These are phyloP conservation scores for Paratinospora sagittata DNA, from an alignment of 164 flowering plant species.

Conservation along the genomic window DNA sequence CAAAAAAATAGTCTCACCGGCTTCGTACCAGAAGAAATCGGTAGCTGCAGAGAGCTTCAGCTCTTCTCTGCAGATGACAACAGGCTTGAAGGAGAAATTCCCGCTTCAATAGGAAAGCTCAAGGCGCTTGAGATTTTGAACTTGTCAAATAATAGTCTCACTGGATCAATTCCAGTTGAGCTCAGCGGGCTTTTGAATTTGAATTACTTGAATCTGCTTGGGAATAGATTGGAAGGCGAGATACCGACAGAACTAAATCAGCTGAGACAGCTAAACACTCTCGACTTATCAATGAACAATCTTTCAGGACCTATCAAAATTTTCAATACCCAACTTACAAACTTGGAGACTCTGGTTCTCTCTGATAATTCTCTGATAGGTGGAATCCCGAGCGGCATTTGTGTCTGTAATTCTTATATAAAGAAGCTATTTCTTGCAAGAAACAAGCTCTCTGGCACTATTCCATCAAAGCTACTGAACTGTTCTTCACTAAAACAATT, in stretches of 20 bases:
- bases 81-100: constrained; percentile 57
- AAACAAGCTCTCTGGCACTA: constrained; percentile 54
- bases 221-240: constrained; percentile 58
- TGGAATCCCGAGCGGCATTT: constrained; percentile 41
- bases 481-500: constrained; percentile 61
- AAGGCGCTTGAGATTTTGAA: constrained; percentile 46
- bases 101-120: constrained; percentile 53
- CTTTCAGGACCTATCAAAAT: constrained; percentile 54
- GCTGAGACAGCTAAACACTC: constrained; percentile 41
- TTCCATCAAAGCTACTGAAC: constrained; percentile 46
- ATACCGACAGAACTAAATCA: constrained; percentile 57
- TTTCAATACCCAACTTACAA: constrained; percentile 29
- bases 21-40: constrained; percentile 50
- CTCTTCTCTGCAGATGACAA: constrained; percentile 65
- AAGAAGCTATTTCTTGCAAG: constrained; percentile 41
- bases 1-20: constrained; percentile 65
- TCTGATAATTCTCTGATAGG: constrained; percentile 56
- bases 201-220: constrained; percentile 68
- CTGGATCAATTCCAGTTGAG: constrained; percentile 66
- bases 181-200: constrained; percentile 41
- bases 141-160: constrained; percentile 72
- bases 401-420: constrained; percentile 41
- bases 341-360: constrained; percentile 47
- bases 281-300: constrained; percentile 69
- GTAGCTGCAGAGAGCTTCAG: constrained; percentile 46